Base-by-base conservation (phyloP, 257 asterid species). In the Gardenia jasminoides region DNA sequence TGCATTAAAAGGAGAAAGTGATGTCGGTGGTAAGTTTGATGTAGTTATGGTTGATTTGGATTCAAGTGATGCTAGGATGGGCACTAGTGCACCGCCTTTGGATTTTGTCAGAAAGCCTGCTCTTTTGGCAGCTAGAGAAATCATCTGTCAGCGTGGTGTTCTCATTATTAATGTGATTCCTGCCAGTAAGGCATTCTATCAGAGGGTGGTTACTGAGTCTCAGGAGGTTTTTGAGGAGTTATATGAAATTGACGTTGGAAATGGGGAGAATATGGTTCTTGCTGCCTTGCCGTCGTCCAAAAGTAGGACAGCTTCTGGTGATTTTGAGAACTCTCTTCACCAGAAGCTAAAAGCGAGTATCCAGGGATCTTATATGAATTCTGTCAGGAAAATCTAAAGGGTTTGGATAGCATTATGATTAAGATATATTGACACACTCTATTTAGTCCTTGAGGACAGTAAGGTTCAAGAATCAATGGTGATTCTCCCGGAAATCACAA, bases 21-120 rank as follows among this genome's bases (percentile, higher is more conserved):
- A 47, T 39, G n/a, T 64, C 28, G 81, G 50, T 58, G 58, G 76
- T 67, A 88, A 67, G 66, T 95, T 90, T 82, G 90, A 93, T 80
- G 90, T 86, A 78, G 67, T 92, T 39, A 95, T 95, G 99, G 94
- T 92, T 82, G 99, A 95, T 88, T 69, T 95, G 90, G 99, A 95
- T 80, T 91, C 98, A 0, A 85, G 85, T 76, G 94, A 93, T 74
- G 84, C 84, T 43, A 59, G 56, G 28, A 24, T 67, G 62, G 96
- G 97, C 54, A 84, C 79, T 26, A 88, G 82, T 76, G 99, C 97
- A 3, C 99, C 99, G 8, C 99, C 99, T 1, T 2, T 82, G 81
- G 87, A 89, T 78, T 92, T 95, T 76, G 71, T 88, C 2, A 76
- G 82, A 43, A 90, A 80, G 75, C 76, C 89, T 9, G 91, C 87